Evolutionary conservation across 108 stramenopile genomes (phyloP).

Genomic region (Discostella stelligeroides): DNA sequence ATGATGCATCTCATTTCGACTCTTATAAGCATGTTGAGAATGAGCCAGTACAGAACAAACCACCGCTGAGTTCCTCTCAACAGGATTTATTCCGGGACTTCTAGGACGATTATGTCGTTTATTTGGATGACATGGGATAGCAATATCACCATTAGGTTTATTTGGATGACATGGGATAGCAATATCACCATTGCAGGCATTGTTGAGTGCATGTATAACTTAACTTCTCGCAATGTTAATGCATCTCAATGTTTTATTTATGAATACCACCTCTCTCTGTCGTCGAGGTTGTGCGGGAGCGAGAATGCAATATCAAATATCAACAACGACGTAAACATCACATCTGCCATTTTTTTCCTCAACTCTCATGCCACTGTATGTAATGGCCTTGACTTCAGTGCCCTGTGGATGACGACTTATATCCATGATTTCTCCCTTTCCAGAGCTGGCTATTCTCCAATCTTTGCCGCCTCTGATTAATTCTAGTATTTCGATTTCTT

Average conservation of each 20-base stretch:
- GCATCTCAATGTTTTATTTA: too few relatives aligned
- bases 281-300: not conserved
- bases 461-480: not conserved
- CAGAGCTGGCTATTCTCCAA: slow-evolving; percentile 31
- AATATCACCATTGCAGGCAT: too few relatives aligned
- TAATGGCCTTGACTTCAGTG: slow-evolving; percentile 83
- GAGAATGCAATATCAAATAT: slow-evolving; percentile 33
- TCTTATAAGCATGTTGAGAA: slow-evolving; percentile 97
- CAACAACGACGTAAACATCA: slow-evolving; percentile 54
- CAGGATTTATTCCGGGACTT: slow-evolving; percentile 84
- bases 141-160: too few relatives aligned
- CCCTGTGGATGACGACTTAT: slow-evolving; percentile 69
- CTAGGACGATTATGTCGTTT: slow-evolving; percentile 26
- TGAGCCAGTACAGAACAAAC: slow-evolving; percentile 78
- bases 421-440: slow-evolving; percentile 43
- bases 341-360: slow-evolving; percentile 28
- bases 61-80: slow-evolving; percentile 65
- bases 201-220: too few relatives aligned
- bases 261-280: too few relatives aligned
- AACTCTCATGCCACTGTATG: slow-evolving; percentile 76
- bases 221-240: too few relatives aligned
- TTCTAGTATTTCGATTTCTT: slow-evolving; percentile 23
- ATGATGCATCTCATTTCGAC: slow-evolving; percentile 98
- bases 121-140: not conserved
- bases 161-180: not conserved